Base-by-base conservation (phyloP, 495 filamentous ascomycete genomes). In the Aspergillus affinis region DNA sequence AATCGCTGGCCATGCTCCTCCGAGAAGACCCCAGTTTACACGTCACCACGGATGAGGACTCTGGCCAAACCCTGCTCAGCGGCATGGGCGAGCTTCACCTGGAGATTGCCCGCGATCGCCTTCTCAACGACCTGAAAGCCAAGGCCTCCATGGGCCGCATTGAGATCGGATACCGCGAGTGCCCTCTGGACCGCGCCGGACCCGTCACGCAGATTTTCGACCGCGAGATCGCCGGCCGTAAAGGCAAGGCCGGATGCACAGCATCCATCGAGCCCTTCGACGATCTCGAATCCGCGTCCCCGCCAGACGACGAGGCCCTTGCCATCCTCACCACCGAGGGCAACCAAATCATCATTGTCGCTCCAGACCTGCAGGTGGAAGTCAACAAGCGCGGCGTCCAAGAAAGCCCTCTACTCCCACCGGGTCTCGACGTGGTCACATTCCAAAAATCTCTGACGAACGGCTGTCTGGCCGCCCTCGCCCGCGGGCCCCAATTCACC, bases 61-160 rank as follows among this genome's bases (percentile, higher is more conserved):
- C 91, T 0, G 94, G 93, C 1, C 93, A 97, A 63, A 97, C 92
- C 18, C 87, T 96, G 9, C 79, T 99, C 2, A 91, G 90, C 44
- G 95, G 95, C 12, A 99, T 99, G 95, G 95, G 95, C 3, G 91
- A 96, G 55, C 84, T 99, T n/a, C 95, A 99, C 71, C 85, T 99
- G 3, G 95, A 99, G 63, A 94, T 99, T 41, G 92, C 95, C 4
- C 80, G 88, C 27, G 91, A 98, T 73, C 82, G 93, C 20, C 84
- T 99, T 7, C 82, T 93, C 54, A 88, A 88, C 41, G 91, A 97
- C 62, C 87, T 97, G 72, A 96, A 93, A 68, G 91, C 82, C 62
- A 98, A 88, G 67, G 92, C 92, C 6, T 75, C 87, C 13, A 96
- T 94, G 84, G 93, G 95, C n/a, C 84, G 85, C 45, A 96, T 98